Evolutionary conservation across 1,139 yeast genomes (phyloP), one percentile per base, ranked within the genome.

Genomic region (Hansenula lynferdii): DNA sequence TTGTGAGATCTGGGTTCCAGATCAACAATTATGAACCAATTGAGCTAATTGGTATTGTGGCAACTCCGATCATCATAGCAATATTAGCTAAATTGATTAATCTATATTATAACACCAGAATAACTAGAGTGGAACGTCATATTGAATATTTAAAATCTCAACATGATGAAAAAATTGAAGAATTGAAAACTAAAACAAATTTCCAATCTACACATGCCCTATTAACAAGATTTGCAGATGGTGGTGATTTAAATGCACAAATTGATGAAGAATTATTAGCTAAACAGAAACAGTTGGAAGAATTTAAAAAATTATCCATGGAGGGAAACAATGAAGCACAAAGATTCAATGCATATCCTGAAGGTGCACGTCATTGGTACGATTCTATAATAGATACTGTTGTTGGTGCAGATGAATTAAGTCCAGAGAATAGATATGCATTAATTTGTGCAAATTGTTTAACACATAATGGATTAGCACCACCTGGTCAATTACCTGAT

Each of bases 401-500:
- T 19, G 68, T 85, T 12, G 96, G 96, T 3, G 77, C 81, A 11
- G 90, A 84, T 53, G 85, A 80, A 52, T 65, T 71, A 44, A 77
- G 79, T 42, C 72, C 87, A 0, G 69, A 77, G 39, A 66, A 67
- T 41, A 63, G 95, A 35, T 84, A 70, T 56, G 96, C 96, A 0
- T 68, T 86, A 49, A 83, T 86, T 16, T 86, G 96, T 56, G 49
- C 56, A 21, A 64, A 70, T 15, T 86, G 96, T 54, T 67, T 61
- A 33, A 65, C 69, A 21, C 95, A 86, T 59, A 86, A 86, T 54
- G 96, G 96, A 1, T 67, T 86, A 38, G 95, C 95, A 0, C 86
- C 89, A 6, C 90, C 87, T 1, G 83, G 85, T 15, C 63, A 65
- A 39, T 56, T 66, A 18, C 86, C 95, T 0, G 58, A 57, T 6